Percentiles rank a stretch among this genome's conserved stretches.
Conservation (phyloP, 2,329 filamentous ascomycete genomes). For the Ophiostoma himal-ulmi region DNA sequence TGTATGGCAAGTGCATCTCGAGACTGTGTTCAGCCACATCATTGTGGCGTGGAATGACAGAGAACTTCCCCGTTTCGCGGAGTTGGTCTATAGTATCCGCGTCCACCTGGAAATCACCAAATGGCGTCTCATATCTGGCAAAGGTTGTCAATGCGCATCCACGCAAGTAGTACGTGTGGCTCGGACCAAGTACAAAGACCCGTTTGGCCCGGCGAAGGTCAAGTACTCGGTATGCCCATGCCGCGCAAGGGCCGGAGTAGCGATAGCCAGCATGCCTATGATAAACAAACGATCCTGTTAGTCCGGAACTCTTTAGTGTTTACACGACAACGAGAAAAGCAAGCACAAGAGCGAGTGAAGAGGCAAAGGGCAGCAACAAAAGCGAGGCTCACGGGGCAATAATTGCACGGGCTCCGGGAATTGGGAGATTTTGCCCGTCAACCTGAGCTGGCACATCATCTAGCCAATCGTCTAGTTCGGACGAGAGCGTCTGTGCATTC, state of each 20-base stretch:
- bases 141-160: conserved; percentile 73
- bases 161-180: conserved; percentile 76
- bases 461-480: conserved; percentile 71
- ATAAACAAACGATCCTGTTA: neutral
- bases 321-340: neutral
- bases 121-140: conserved; percentile 64
- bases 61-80: conserved; percentile 48
- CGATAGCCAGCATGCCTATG: conserved; percentile 83
- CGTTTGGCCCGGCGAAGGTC: conserved; percentile 78
- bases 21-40: conserved; percentile 88
- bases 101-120: conserved; percentile 66
- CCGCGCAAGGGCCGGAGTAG: conserved; percentile 86
- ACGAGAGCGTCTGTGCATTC: conserved; percentile 52
- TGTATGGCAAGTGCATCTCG: conserved; percentile 94
- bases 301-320: neutral
- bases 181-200: conserved; percentile 87
- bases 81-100: conserved; percentile 47
- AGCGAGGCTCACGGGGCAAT: conserved; percentile 74
- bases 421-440: conserved; percentile 56
- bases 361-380: neutral
- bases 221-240: conserved; percentile 87
- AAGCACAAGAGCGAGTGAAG: conserved; percentile 13
- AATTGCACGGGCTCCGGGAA: conserved; percentile 70
- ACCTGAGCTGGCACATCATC: conserved; percentile 61
- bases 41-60: conserved; percentile 56